phyloP scores from a whole-genome alignment of 108 stramenopile genomes.

The Cyclotella kingstonii region DNA sequence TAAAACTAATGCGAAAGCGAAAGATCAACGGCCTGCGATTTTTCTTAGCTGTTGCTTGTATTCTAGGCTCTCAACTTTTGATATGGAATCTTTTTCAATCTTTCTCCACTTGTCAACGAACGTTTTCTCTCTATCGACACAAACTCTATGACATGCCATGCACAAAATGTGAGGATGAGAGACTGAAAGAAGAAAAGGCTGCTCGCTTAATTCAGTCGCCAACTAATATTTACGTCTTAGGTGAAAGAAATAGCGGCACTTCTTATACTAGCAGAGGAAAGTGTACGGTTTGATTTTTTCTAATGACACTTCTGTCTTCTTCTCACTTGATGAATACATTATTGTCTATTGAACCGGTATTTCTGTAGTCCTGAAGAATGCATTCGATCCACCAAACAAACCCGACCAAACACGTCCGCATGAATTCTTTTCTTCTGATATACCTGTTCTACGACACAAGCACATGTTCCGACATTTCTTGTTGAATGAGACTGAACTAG shows the following conservation, averaged over 20 bases:
- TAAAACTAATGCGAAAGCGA: too few species aligned
- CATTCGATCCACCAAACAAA: slow-evolving; percentile 25
- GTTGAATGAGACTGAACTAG: slow-evolving; percentile 19
- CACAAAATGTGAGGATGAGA: background rate
- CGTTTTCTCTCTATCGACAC: background rate
- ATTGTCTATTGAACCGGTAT: background rate
- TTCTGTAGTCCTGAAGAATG: slow-evolving; percentile 4
- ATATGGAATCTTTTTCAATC: background rate
- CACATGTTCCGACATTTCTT: slow-evolving; percentile 38
- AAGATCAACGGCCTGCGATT: background rate
- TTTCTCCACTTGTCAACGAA: background rate
- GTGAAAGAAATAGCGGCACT: slow-evolving; percentile 19
- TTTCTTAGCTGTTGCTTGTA: background rate
- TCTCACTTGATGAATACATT: background rate
- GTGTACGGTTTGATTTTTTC: background rate
- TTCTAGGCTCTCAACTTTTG: slow-evolving; percentile 4
- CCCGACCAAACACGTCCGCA: slow-evolving; percentile 12
- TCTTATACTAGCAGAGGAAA: background rate
- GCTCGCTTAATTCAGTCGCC: slow-evolving; percentile 7
- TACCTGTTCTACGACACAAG: slow-evolving; percentile 27
- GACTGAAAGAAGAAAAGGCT: background rate
- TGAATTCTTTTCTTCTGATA: slow-evolving; percentile 30
- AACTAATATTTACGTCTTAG: slow-evolving; percentile 31
- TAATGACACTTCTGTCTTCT: background rate
- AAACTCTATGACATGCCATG: background rate